Percentiles rank a stretch among this genome's conserved stretches.
These are phyloP conservation scores for Boletus sensibilis DNA, from an alignment of 768 basidiomycete species.

Conservation along the genomic window DNA sequence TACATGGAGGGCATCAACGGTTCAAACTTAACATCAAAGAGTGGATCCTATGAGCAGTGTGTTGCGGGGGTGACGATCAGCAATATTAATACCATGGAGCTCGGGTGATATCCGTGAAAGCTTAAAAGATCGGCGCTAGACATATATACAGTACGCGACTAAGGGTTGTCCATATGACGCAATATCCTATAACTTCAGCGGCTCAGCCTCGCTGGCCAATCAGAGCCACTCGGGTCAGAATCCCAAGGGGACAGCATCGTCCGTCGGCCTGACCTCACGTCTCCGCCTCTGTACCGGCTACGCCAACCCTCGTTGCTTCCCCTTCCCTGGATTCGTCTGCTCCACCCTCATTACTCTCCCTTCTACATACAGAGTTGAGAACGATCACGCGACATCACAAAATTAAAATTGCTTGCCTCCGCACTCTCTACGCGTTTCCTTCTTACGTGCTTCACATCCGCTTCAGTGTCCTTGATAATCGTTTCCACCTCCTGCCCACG, in stretches of 20 bases:
- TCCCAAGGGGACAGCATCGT: not conserved
- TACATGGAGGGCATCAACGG: not conserved
- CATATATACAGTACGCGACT: not conserved
- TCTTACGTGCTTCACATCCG: not conserved
- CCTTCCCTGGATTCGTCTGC: not conserved
- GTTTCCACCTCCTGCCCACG: slow-evolving; percentile 2
- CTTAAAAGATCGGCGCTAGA: not conserved
- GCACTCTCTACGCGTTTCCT: not conserved
- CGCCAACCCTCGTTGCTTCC: not conserved
- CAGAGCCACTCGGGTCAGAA: not conserved
- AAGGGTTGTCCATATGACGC: not conserved
- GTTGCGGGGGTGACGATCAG: not conserved
- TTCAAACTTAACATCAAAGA: not conserved
- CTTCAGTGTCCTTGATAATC: slow-evolving; percentile 4
- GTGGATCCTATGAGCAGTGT: not conserved
- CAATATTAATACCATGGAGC: not conserved
- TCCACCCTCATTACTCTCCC: not conserved
- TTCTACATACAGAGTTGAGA: not conserved
- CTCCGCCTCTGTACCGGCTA: not conserved
- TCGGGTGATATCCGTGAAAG: not conserved
- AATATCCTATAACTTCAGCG: not conserved
- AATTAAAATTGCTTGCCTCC: not conserved
- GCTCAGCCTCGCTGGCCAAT: not conserved
- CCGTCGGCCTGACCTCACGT: not conserved
- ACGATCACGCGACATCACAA: not conserved